Conservation (phyloP, 768 basidiomycete genomes). For the Trametes elegans region DNA sequence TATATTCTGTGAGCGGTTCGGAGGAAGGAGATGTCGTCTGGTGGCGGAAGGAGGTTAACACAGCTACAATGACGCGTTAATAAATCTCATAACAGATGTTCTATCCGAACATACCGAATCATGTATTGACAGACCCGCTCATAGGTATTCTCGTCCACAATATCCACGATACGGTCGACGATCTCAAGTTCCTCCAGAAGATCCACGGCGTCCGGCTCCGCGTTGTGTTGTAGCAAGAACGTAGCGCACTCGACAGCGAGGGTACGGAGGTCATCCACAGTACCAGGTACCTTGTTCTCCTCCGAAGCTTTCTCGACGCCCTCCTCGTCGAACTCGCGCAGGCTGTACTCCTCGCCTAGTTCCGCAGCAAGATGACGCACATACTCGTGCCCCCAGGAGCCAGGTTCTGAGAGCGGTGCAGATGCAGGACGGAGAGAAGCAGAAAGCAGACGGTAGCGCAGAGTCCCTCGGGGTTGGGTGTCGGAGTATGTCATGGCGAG, state of each 20-base stretch:
- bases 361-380: slow-evolving; percentile 96
- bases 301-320: slow-evolving; percentile 22
- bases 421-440: slow-evolving; percentile 62
- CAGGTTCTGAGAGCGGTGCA: slow-evolving; percentile 79
- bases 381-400: slow-evolving; percentile 99
- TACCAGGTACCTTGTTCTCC: slow-evolving; percentile 43
- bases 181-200: slow-evolving; percentile 91
- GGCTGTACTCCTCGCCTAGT: slow-evolving; percentile 87
- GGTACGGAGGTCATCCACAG: slow-evolving; percentile 69
- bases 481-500: slow-evolving; percentile 99
- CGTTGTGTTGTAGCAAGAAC: slow-evolving; percentile 91
- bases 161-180: slow-evolving; percentile 68
- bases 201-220: slow-evolving; percentile 98
- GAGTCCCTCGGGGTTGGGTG: slow-evolving; percentile 93
- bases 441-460: slow-evolving; percentile 87
- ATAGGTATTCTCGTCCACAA: slow-evolving; percentile 88
- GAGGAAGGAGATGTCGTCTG: slow-evolving; percentile 89
- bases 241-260: slow-evolving; percentile 83
- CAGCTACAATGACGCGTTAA: slow-evolving; percentile 48
- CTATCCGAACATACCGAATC: slow-evolving; percentile 64
- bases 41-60: slow-evolving; percentile 86
- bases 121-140: slow-evolving; percentile 93
- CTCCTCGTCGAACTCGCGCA: slow-evolving; percentile 57
- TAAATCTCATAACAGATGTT: neutral
- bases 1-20: slow-evolving; percentile 88